A percentile compares a stretch with the other conserved stretches of the same genome.
phyloP scores from a whole-genome alignment of 225 moss, liverwort and hornwort genomes.

The Marchantia paleacea region DNA sequence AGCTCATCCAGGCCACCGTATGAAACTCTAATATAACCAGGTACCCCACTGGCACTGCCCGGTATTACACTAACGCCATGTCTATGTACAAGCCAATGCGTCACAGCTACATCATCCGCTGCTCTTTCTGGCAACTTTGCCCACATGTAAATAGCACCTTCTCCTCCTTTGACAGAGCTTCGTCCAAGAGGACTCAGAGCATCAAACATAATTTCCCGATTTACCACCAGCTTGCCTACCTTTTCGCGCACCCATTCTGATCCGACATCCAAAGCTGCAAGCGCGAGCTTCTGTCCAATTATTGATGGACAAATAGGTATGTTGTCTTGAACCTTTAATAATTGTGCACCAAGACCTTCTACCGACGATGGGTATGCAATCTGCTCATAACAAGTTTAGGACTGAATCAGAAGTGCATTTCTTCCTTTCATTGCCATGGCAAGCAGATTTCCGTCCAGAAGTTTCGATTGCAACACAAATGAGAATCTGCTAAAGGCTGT shows the following conservation, averaged over 20 bases:
- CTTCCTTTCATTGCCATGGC: background rate
- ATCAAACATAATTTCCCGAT: slow-evolving; percentile 55
- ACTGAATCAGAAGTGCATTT: background rate
- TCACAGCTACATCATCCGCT: slow-evolving; percentile 69
- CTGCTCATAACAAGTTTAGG: slow-evolving; percentile 37
- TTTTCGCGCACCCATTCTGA: slow-evolving; percentile 75
- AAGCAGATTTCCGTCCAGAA: no score
- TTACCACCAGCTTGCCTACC: slow-evolving; percentile 55
- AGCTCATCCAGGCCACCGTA: slow-evolving; percentile 69
- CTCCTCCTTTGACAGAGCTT: slow-evolving; percentile 84
- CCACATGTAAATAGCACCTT: slow-evolving; percentile 97
- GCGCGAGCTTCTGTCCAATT: slow-evolving; percentile 80
- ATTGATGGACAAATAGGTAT: slow-evolving; percentile 94
- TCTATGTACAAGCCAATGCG: slow-evolving; percentile 75
- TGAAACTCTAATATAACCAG: slow-evolving; percentile 72
- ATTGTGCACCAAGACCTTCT: slow-evolving; percentile 64
- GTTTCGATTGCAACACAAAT: background rate
- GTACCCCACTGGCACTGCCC: slow-evolving; percentile 89
- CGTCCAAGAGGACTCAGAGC: slow-evolving; percentile 66
- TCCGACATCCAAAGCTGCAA: slow-evolving; percentile 67
- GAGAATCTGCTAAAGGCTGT: no score
- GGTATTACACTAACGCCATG: slow-evolving; percentile 90
- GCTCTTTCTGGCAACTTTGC: slow-evolving; percentile 59
- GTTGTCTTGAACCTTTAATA: slow-evolving; percentile 99
- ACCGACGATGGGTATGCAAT: slow-evolving; percentile 87